Evolutionary conservation across 306 rosid species (phyloP), one percentile per base, ranked within the genome.

Genomic region (Lathyrus sativus): DNA sequence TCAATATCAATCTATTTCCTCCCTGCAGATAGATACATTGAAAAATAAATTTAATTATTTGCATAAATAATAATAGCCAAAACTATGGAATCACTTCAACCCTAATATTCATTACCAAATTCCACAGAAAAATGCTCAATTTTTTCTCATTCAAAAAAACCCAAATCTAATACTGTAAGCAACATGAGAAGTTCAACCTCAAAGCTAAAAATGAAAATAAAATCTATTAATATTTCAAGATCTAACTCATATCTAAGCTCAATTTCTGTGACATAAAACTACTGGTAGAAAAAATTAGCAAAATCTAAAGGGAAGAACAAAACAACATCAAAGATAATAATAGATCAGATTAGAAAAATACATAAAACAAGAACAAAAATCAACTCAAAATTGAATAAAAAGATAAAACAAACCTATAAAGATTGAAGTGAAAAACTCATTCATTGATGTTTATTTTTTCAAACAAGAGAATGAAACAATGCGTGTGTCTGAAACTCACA

Each of bases 401-500:
- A 67, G 49, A 42, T 14, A 79, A 60, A 74, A 75, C 78, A 35
- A 48, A 87, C 96, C 95, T 77, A 44, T 18, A 38, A 41, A 55
- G 37, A 66, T 65, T 50, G 82, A 74, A 72, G 73, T 61, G 62
- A 79, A 42, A 22, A 63, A 75, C 19, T n/a, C 9, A 11, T 28
- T 38, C 48, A 60, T 24, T 24, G 26, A 24, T 24, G 26, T 59
- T 3, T 26, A 33, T 14, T 24, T 15, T 18, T 35, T 17, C 6
- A 67, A 65, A 74, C 68, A 66, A 75, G 76, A 66, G 68, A 76
- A 79, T 18, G 83, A 72, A 71, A 70, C 68, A 78, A 73, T 75
- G 79, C 24, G 83, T 50, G 78, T 55, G 72, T 28, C 72, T 66
- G 78, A 80, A 80, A 72, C 85, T 78, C 87, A 76, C 85, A 78